Base-by-base conservation (phyloP, 805 yeast genomes). In the Phaffomyces thermotolerans region DNA sequence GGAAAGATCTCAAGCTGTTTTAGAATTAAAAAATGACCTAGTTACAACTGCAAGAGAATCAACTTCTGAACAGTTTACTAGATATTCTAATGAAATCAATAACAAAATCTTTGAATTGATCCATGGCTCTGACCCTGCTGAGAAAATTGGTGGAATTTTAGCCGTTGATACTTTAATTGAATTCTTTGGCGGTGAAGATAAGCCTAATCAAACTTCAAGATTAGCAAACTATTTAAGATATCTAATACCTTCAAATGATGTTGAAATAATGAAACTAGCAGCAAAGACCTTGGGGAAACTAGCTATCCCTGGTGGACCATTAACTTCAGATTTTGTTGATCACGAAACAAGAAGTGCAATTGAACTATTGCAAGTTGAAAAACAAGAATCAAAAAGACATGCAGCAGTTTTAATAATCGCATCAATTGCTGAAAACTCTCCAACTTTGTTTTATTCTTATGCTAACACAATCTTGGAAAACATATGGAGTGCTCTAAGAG, bases 261-360 rank as follows among this genome's bases (percentile, higher is more conserved):
- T 81, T 15, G 86, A 78, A 33, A 91, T 89, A 30, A 87, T 91
- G 90, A 78, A 79, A 47, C 75, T 81, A 30, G 96, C 98, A 3
- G 89, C 96, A 0, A 74, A 74, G 42, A 87, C 96, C 0, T 69
- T 93, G 50, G 99, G 98, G 12, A 84, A 83, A 56, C 69, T 91
- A 51, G 95, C 97, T 0, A 78, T 81, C 6, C 91, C 95, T 0
- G 95, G 95, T 24, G 93, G 95, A 1, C 79, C 95, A 2, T 65
- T 89, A 42, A 87, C 96, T 0, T 89, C 95, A 1, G 96, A 89
- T 40, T 84, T 91, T 60, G 96, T 93, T 24, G 97, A 91, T 49
- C 84, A 79, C 54, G 96, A 91, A 61, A 93, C 93, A 8, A 86
- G 84, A 57, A 73, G 85, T 39, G 87, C 96, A 34, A 72, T 91